Percentiles rank a stretch among this genome's conserved stretches.
phyloP scores from a whole-genome alignment of 2,329 filamentous ascomycete species.

The Cordyceps pruinosa region DNA sequence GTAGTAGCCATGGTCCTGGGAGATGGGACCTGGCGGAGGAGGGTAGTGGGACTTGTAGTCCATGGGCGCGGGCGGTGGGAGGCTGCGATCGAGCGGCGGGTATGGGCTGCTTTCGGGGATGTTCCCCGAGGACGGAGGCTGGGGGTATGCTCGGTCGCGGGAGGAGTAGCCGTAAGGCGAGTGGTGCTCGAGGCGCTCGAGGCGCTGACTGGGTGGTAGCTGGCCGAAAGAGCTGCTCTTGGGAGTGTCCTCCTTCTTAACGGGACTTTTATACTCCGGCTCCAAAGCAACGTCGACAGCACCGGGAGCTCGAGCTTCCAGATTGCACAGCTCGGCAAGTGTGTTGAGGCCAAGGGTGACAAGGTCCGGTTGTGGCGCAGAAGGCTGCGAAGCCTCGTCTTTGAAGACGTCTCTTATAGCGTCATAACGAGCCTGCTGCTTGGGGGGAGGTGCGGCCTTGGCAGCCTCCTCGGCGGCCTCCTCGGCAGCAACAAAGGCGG shows the following conservation, averaged over 20 bases:
- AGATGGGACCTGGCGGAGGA: slow-evolving; percentile 14
- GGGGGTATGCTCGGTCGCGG: slow-evolving; percentile 7
- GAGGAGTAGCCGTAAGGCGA: slow-evolving; percentile 7
- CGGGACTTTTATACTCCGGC: background rate
- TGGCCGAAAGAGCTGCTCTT: slow-evolving; percentile 11
- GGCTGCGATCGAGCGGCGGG: slow-evolving; percentile 20
- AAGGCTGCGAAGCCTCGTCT: slow-evolving; percentile 22
- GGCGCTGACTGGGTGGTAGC: background rate
- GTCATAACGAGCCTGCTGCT: slow-evolving; percentile 21
- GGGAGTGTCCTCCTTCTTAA: slow-evolving; percentile 20
- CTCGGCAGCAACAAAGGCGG: slow-evolving; percentile 16
- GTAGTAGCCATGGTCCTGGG: slow-evolving; percentile 16
- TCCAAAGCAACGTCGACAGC: slow-evolving; percentile 9
- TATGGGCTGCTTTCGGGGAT: slow-evolving; percentile 15
- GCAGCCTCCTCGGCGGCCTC: slow-evolving; percentile 9
- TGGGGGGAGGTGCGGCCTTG: slow-evolving; percentile 10
- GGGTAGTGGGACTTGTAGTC: slow-evolving; percentile 24
- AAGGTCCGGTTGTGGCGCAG: slow-evolving; percentile 20
- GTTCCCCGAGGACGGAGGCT: slow-evolving; percentile 9
- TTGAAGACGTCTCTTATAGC: slow-evolving; percentile 36
- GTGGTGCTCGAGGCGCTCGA: slow-evolving; percentile 2
- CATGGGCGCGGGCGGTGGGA: slow-evolving; percentile 20
- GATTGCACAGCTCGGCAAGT: slow-evolving; percentile 29
- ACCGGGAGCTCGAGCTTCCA: slow-evolving; percentile 22
- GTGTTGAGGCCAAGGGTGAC: slow-evolving; percentile 25